A percentile compares a stretch with the other conserved stretches of the same genome.
Evolutionary conservation across 257 asterid species (phyloP).

Genomic region (Catharanthus roseus): DNA sequence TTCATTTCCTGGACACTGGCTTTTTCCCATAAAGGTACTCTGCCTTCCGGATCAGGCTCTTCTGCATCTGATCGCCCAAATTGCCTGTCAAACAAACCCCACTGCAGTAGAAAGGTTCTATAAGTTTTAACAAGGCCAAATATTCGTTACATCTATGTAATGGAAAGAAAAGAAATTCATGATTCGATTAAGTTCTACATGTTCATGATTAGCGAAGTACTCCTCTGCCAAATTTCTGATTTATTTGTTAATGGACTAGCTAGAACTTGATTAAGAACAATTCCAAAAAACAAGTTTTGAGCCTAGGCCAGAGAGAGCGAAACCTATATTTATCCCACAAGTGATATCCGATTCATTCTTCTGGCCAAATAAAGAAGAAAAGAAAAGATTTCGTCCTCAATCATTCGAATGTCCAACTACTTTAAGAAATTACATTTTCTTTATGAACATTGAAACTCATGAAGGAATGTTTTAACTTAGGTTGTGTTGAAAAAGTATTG

Average conservation of each 20-base stretch:
- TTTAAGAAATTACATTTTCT: background rate
- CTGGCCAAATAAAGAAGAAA: background rate
- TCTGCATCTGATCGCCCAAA: conserved; percentile 81
- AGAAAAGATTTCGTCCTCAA: background rate
- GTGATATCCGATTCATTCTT: background rate
- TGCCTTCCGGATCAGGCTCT: conserved; percentile 89
- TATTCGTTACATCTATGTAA: background rate
- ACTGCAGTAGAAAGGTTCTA: conserved; percentile 35
- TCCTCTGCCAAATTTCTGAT: background rate
- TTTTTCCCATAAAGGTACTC: conserved; percentile 82
- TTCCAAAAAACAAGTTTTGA: background rate
- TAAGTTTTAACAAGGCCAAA: background rate
- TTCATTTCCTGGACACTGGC: conserved; percentile 73
- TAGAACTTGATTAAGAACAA: background rate
- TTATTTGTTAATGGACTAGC: background rate
- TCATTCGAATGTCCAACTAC: background rate
- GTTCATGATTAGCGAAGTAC: background rate
- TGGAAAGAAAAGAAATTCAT: background rate
- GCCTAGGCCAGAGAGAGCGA: background rate
- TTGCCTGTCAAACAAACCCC: conserved; percentile 80
- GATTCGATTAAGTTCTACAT: background rate
- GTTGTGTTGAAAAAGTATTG: background rate
- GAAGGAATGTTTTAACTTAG: background rate
- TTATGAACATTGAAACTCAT: background rate
- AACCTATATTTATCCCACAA: background rate